These are phyloP conservation scores for Geotrichum macrosporum DNA, from an alignment of 1,139 yeast species.

Conservation along the genomic window DNA sequence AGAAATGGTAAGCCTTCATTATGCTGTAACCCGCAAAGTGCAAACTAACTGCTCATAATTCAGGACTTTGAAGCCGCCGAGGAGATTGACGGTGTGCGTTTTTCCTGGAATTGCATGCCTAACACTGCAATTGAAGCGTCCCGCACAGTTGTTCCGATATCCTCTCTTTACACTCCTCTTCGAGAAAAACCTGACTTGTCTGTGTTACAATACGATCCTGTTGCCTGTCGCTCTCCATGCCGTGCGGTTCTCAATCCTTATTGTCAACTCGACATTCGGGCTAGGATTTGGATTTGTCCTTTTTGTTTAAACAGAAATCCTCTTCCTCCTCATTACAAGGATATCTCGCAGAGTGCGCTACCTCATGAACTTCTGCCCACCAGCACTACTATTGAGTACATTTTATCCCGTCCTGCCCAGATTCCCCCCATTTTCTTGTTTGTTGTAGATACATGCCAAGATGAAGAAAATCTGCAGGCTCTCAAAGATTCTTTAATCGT, in stretches of 20 bases:
- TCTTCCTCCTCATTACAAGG: conserved; percentile 85
- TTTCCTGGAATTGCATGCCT: conserved; percentile 89
- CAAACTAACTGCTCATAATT: no score
- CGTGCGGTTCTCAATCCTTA: conserved; percentile 85
- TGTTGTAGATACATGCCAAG: conserved; percentile 92
- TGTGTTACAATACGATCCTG: conserved; percentile 85
- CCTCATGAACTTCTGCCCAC: conserved; percentile 80
- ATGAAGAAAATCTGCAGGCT: conserved; percentile 84
- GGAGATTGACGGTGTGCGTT: conserved; percentile 83
- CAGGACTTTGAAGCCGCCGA: conserved; percentile 79
- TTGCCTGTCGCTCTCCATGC: conserved; percentile 78
- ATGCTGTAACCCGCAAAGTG: no score
- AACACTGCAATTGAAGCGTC: conserved; percentile 86
- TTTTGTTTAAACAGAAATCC: conserved; percentile 80
- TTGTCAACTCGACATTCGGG: conserved; percentile 69
- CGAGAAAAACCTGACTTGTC: conserved; percentile 74
- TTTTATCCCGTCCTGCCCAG: conserved; percentile 80
- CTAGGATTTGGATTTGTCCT: conserved; percentile 87
- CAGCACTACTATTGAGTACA: conserved; percentile 87
- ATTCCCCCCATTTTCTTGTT: conserved; percentile 91
- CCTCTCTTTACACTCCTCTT: conserved; percentile 90
- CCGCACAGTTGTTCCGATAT: conserved; percentile 90
- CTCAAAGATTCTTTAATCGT: conserved; percentile 81
- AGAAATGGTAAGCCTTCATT: conserved; percentile 12
- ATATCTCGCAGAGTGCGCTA: conserved; percentile 72